Evolutionary conservation across 108 stramenopile species (phyloP).

Genomic region (Schizochytrium sp.): DNA sequence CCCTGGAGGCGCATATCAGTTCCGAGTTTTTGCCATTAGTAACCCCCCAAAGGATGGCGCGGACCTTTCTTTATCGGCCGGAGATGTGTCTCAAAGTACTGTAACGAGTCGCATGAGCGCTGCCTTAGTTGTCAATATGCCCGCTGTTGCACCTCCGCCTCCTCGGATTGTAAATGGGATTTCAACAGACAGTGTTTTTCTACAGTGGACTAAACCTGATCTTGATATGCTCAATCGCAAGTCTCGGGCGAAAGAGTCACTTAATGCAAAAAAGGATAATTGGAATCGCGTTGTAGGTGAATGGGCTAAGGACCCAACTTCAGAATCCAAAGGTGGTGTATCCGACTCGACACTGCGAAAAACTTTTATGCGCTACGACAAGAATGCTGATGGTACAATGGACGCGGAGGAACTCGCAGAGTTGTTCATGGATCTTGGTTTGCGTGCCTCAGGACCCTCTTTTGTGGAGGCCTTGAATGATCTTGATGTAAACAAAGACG

Average conservation of each 20-base stretch:
- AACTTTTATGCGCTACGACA: constrained; percentile 27
- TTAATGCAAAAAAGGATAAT: constrained; percentile 32
- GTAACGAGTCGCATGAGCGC: constrained; percentile 27
- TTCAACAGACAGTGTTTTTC: constrained; percentile 16
- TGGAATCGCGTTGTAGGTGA: constrained; percentile 50
- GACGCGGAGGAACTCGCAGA: constrained; percentile 36
- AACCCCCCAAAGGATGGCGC: background rate
- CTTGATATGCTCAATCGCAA: constrained; percentile 24
- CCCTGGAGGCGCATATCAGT: constrained; percentile 24
- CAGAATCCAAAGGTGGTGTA: background rate
- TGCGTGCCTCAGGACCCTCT: background rate
- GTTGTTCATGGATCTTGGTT: constrained; percentile 16
- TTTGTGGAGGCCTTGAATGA: constrained; percentile 5
- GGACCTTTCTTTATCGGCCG: background rate
- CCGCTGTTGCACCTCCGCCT: background rate
- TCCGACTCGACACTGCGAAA: constrained; percentile 25
- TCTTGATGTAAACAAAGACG: constrained; percentile 18
- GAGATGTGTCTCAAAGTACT: background rate
- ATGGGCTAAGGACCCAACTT: constrained; percentile 27
- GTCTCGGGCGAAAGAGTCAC: constrained; percentile 11
- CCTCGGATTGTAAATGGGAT: background rate
- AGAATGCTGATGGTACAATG: background rate
- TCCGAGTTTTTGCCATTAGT: background rate
- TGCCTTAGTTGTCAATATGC: constrained; percentile 12
- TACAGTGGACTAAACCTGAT: constrained; percentile 2